Base-by-base conservation (phyloP, 2,329 filamentous ascomycete genomes). In the Scopulariopsis brevicaulis region DNA sequence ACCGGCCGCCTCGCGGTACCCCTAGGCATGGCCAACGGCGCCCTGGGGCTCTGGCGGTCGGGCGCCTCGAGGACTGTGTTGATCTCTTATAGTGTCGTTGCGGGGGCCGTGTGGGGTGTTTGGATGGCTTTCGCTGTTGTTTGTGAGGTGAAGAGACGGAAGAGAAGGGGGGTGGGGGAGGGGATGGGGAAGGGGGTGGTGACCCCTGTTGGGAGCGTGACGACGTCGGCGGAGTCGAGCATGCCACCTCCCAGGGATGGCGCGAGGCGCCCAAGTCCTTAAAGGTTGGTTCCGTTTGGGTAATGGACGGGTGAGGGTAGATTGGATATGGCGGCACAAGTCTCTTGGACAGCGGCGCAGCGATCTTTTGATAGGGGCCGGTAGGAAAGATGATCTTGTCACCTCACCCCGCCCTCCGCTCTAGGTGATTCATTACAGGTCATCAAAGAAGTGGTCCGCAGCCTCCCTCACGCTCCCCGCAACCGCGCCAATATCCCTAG, bases 21-120 rank as follows among this genome's bases (percentile, higher is more conserved):
- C 0, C 64, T 77, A 0, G 75, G 75, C 25, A 74, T 77, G 56
- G 64, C 76, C 59, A 75, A 76, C 62, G 75, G 75, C 2, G 74
- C 73, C 0, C 65, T 77, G 1, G 75, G 75, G 1, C 63, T 78
- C 35, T 62, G 65, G n/a, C 63, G 77, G 3, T 68, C 74, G 10
- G 59, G 61, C 18, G 70, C 70, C 0, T 32, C 63, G 0, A 54
- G 55, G 20, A 58, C 62, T 2, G 50, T 65, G 55, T 69, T 71
- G 62, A 63, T 66, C 1, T 71, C 70, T 11, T 77, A 77, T 59
- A 64, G 66, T 24, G 67, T 73, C 34, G 66, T 76, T 1, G 71
- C 73, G 1, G 71, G 59, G 14, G 34, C 75, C 46, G 63, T 74
- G 43, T 71, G 71, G 62, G 54, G 66, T 1, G 37, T 72, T 1